phyloP scores from a whole-genome alignment of 371 early-diverging fungal species.

The Ordospora colligata region DNA sequence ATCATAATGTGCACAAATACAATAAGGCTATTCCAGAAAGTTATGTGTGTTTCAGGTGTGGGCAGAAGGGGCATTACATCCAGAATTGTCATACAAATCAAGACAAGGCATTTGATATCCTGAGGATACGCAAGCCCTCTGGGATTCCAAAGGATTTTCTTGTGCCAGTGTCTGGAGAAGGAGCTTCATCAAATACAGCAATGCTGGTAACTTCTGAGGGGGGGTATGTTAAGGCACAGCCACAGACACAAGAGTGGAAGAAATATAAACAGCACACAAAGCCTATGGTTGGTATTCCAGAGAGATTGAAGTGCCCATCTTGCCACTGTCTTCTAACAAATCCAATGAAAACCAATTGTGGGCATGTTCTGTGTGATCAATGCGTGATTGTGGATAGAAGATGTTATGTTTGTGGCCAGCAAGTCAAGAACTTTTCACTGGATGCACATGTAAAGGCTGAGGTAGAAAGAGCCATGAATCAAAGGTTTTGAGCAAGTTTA shows the following conservation, averaged over 20 bases:
- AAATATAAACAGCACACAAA: conserved; percentile 19
- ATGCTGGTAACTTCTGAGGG: conserved; percentile 56
- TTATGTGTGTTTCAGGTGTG: conserved; percentile 61
- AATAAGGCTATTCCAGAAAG: conserved; percentile 47
- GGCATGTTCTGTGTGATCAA: conserved; percentile 55
- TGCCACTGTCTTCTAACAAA: conserved; percentile 53
- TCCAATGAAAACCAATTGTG: conserved; percentile 54
- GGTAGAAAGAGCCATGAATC: conserved; percentile 10
- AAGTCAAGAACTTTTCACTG: neutral
- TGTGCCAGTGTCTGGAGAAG: conserved; percentile 34
- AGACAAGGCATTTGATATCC: conserved; percentile 59
- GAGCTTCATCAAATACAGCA: conserved; percentile 31
- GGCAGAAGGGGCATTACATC: conserved; percentile 62
- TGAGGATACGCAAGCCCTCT: conserved; percentile 58
- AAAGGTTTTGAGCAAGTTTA: conserved; percentile 11
- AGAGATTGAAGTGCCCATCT: conserved; percentile 46
- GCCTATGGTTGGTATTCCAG: conserved; percentile 23
- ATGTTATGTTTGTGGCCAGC: conserved; percentile 51
- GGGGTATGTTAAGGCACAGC: conserved; percentile 56
- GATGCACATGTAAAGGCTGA: neutral
- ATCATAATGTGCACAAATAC: neutral
- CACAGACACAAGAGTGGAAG: conserved; percentile 60
- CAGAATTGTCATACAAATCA: conserved; percentile 62
- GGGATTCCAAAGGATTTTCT: conserved; percentile 62
- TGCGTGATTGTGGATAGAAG: conserved; percentile 40